A percentile compares a stretch with the other conserved stretches of the same genome.
Evolutionary conservation across 2,329 filamentous ascomycete genomes (phyloP).

Genomic region (Periconia sp.): DNA sequence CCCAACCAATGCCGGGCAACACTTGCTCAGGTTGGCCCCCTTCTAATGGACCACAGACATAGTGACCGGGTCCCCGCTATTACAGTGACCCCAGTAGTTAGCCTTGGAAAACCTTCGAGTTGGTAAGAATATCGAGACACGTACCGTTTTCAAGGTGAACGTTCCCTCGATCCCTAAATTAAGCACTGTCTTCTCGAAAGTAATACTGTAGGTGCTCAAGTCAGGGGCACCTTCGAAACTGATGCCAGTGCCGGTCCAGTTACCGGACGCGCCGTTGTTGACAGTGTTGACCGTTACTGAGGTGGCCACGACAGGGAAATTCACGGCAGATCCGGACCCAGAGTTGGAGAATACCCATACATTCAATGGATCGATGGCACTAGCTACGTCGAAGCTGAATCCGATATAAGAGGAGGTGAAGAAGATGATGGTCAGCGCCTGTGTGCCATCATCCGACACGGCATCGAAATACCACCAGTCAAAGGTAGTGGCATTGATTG

Average conservation of each 20-base stretch:
- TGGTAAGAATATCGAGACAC: neutral
- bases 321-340: neutral
- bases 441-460: neutral
- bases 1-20: neutral
- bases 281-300: neutral
- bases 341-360: too few relatives aligned
- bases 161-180: neutral
- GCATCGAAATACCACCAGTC: conserved; percentile 1
- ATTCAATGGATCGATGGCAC: too few relatives aligned
- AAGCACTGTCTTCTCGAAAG: too few relatives aligned
- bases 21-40: conserved; percentile 39
- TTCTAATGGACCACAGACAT: conserved; percentile 30
- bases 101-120: neutral
- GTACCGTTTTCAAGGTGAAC: neutral
- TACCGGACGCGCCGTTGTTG: neutral
- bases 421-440: neutral
- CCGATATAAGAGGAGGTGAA: neutral
- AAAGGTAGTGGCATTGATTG: neutral
- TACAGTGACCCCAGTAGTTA: neutral
- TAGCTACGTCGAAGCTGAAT: too few relatives aligned
- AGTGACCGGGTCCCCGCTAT: neutral
- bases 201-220: neutral
- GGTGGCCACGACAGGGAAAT: neutral
- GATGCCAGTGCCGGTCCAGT: neutral
- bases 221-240: neutral